phyloP scores from a whole-genome alignment of 768 basidiomycete genomes.

The Infundibulicybe gibba region DNA sequence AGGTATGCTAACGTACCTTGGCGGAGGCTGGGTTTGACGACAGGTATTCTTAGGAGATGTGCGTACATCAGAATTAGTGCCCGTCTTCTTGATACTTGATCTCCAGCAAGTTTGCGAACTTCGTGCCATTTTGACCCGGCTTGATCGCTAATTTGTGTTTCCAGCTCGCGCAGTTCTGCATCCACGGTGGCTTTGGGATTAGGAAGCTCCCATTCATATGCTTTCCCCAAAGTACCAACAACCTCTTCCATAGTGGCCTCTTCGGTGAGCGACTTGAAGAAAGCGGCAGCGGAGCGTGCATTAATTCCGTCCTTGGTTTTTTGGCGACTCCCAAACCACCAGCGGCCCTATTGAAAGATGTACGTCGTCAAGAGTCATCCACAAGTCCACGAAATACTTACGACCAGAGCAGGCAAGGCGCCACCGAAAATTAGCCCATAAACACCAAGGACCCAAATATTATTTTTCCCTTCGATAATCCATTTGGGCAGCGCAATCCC shows the following conservation, averaged over 20 bases:
- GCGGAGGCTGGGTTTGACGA: slow-evolving; percentile 49
- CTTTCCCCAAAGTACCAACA: slow-evolving; percentile 63
- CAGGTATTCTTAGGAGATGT: slow-evolving; percentile 71
- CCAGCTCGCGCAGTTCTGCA: slow-evolving; percentile 44
- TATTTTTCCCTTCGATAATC: slow-evolving; percentile 91
- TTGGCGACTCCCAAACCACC: slow-evolving; percentile 94
- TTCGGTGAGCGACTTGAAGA: slow-evolving; percentile 87
- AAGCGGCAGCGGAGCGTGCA: slow-evolving; percentile 73
- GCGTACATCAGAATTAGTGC: slow-evolving; percentile 80
- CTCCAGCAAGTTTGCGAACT: slow-evolving; percentile 37
- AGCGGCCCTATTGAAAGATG: slow-evolving; percentile 56
- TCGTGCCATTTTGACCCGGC: slow-evolving; percentile 54
- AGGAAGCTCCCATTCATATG: slow-evolving; percentile 56
- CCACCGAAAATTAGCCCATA: slow-evolving; percentile 90
- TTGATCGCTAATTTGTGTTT: slow-evolving; percentile 44
- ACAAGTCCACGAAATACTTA: slow-evolving; percentile 20
- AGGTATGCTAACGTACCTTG: slow-evolving; percentile 47
- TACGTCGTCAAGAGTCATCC: not conserved
- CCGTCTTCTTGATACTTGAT: slow-evolving; percentile 36
- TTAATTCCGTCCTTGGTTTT: slow-evolving; percentile 92
- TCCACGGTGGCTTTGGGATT: slow-evolving; percentile 21
- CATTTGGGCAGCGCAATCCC: slow-evolving; percentile 94
- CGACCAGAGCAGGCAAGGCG: slow-evolving; percentile 82
- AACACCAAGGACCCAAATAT: slow-evolving; percentile 81
- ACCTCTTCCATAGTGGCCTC: slow-evolving; percentile 71